Conservation (phyloP, 306 rosid species). For the Inga laurina region DNA sequence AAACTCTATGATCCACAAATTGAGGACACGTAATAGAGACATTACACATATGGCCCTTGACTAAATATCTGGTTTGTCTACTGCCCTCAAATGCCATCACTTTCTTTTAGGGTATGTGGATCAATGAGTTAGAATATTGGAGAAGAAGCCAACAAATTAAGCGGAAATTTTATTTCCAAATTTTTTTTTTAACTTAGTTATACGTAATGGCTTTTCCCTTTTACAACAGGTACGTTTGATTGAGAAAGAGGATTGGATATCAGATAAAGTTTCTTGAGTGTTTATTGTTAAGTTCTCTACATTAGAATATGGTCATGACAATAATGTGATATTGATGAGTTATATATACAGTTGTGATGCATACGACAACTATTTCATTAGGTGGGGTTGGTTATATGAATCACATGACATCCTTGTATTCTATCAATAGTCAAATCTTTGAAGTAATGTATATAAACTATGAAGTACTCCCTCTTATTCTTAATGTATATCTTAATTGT, state of each 20-base stretch:
- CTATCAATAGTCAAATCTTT: too few relatives aligned
- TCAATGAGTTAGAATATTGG: not conserved
- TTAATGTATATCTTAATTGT: too few relatives aligned
- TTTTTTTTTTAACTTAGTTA: not conserved
- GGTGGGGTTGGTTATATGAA: not conserved
- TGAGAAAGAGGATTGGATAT: not conserved
- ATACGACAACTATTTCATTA: too few relatives aligned
- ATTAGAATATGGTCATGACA: not conserved
- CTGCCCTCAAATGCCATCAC: not conserved
- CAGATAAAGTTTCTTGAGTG: not conserved
- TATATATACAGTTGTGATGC: too few relatives aligned
- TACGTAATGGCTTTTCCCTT: not conserved
- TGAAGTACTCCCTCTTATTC: too few relatives aligned
- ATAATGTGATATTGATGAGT: not conserved
- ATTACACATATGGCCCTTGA: not conserved
- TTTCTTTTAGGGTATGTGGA: not conserved
- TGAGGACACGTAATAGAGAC: slow-evolving; percentile 2
- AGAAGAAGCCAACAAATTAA: not conserved
- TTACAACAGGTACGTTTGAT: not conserved
- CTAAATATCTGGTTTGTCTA: slow-evolving; percentile 6
- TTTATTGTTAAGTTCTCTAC: not conserved
- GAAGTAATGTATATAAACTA: too few relatives aligned
- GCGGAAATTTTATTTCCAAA: not conserved
- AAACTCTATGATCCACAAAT: not conserved
- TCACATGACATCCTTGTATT: too few relatives aligned